Evolutionary conservation across 2,329 filamentous ascomycete species (phyloP).

Genomic region (Colletotrichum sp.): DNA sequence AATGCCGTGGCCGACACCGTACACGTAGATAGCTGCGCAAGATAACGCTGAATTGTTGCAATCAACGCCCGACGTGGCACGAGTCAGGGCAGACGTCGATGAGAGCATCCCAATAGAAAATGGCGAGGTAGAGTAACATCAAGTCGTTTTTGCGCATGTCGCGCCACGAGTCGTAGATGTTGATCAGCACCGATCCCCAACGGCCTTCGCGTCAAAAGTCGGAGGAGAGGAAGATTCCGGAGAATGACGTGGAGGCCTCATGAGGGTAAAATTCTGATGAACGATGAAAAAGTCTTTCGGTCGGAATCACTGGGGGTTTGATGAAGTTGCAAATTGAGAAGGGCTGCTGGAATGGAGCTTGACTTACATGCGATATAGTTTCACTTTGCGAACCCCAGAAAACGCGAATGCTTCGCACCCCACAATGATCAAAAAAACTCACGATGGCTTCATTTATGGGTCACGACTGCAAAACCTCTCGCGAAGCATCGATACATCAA

Average conservation of each 20-base stretch:
- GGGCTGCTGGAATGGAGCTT: not conserved
- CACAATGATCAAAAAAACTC: not conserved
- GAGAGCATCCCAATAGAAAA: not conserved
- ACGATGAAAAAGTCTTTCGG: no score
- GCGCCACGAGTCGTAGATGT: not conserved
- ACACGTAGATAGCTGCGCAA: not conserved
- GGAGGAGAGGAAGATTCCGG: not conserved
- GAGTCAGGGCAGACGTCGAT: conserved; percentile 8
- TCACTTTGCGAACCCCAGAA: not conserved
- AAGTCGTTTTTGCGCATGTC: not conserved
- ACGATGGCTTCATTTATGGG: conserved; percentile 17
- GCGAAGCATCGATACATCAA: not conserved
- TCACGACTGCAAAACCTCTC: not conserved
- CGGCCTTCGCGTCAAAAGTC: not conserved
- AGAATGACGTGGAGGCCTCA: not conserved
- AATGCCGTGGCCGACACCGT: not conserved
- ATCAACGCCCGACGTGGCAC: conserved; percentile 10
- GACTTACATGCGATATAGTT: not conserved
- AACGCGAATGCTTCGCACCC: not conserved
- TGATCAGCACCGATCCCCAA: not conserved
- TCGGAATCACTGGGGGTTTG: not conserved
- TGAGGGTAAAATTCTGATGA: not conserved
- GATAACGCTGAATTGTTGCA: not conserved
- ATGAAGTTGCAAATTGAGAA: not conserved
- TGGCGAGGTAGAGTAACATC: not conserved